Percentiles rank a stretch among this genome's conserved stretches.
phyloP scores from a whole-genome alignment of 139 green algal species.

The Helicosporidium sp. region DNA sequence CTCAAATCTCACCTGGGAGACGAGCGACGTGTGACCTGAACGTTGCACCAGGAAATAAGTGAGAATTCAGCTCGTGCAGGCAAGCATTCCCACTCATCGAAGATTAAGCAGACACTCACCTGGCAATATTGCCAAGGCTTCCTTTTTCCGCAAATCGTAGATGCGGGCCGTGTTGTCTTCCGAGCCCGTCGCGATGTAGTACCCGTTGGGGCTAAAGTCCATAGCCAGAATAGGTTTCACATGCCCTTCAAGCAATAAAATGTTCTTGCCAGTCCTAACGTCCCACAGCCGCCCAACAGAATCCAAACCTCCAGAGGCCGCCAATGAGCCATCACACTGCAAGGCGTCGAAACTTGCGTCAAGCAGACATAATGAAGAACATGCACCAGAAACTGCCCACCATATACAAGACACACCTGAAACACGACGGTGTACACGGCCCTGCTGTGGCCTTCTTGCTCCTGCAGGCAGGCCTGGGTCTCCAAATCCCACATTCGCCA shows the following conservation, averaged over 20 bases:
- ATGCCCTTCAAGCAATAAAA: slow-evolving; percentile 68
- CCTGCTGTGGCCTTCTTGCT: slow-evolving; percentile 90
- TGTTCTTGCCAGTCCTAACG: slow-evolving; percentile 58
- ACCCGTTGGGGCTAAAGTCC: slow-evolving; percentile 76
- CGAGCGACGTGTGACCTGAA: slow-evolving; percentile 39
- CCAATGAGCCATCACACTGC: slow-evolving; percentile 52
- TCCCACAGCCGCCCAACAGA: slow-evolving; percentile 75
- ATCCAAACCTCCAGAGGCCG: slow-evolving; percentile 55
- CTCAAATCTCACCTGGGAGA: slow-evolving; percentile 55
- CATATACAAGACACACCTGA: slow-evolving; percentile 24
- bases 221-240: slow-evolving; percentile 64
- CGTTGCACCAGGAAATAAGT: no score
- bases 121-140: slow-evolving; percentile 57
- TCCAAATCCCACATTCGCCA: slow-evolving; percentile 91
- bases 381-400: no score
- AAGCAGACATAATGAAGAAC: no score
- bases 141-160: slow-evolving; percentile 73
- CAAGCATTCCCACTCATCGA: neutral
- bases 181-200: slow-evolving; percentile 46
- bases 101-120: slow-evolving; percentile 3
- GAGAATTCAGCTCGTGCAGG: neutral
- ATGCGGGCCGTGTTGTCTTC: slow-evolving; percentile 63
- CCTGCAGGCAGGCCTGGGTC: slow-evolving; percentile 57
- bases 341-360: no score
- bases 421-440: slow-evolving; percentile 81